These are phyloP conservation scores for Phytophthora capsici DNA, from an alignment of 352 stramenopile genomes.

Conservation along the genomic window DNA sequence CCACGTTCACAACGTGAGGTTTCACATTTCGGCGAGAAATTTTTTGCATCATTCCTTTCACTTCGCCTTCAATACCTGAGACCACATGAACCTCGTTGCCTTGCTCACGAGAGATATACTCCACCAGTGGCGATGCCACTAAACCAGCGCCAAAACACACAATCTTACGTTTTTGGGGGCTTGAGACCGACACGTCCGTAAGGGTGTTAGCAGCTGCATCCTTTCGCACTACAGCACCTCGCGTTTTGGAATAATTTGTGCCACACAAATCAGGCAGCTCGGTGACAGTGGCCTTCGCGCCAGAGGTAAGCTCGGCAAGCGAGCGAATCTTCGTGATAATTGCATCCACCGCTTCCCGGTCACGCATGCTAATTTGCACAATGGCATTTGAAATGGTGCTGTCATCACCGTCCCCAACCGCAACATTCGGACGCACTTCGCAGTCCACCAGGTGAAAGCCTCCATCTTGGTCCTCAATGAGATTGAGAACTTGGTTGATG, in stretches of 20 bases:
- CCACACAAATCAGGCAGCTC: constrained; percentile 84
- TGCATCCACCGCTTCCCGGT: constrained; percentile 73
- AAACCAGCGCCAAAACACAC: constrained; percentile 89
- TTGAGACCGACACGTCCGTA: constrained; percentile 53
- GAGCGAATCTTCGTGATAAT: constrained; percentile 89
- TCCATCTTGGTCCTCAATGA: constrained; percentile 90
- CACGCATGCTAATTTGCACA: constrained; percentile 83
- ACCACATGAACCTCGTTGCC: constrained; percentile 79
- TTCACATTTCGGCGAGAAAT: constrained; percentile 71
- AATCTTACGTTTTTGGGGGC: constrained; percentile 78
- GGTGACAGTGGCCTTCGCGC: constrained; percentile 85
- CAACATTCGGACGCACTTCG: constrained; percentile 86
- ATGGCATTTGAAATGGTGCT: constrained; percentile 73
- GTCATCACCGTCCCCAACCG: constrained; percentile 27
- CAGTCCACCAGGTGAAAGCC: constrained; percentile 93
- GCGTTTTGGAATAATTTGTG: constrained; percentile 78
- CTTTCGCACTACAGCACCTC: constrained; percentile 50
- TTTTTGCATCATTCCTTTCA: constrained; percentile 70
- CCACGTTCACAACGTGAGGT: constrained; percentile 83
- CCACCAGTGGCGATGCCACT: constrained; percentile 83
- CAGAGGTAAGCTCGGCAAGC: constrained; percentile 84
- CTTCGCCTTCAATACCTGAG: constrained; percentile 77
- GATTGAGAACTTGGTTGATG: constrained; percentile 96
- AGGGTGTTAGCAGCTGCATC: constrained; percentile 53
- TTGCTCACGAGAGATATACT: constrained; percentile 83